Base-by-base conservation (phyloP, 345 rosid genomes). In the Moricandia moricandioides region DNA sequence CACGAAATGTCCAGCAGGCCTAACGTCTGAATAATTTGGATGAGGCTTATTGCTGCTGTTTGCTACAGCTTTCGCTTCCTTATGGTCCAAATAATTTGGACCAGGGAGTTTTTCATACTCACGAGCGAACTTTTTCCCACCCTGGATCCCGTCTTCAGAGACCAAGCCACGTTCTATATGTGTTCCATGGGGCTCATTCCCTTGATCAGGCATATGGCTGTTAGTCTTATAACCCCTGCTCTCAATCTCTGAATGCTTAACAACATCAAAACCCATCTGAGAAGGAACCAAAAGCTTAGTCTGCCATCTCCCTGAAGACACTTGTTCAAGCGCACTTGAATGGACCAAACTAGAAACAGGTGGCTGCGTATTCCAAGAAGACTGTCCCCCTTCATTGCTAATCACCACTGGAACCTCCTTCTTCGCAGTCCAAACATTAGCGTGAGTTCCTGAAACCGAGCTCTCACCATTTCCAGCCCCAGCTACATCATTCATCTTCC, bases 241-340 rank as follows among this genome's bases (percentile, higher is more conserved):
- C 24, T 84, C 88, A 5, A 64, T 35, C 67, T 85, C 93, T 2
- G 80, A 65, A 74, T 82, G 75, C 65, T 81, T 83, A 75, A 77
- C 70, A 71, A 76, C 83, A 73, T 88, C 89, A 49, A 27, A 52
- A 37, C 37, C 74, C 40, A 56, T 68, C 62, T 62, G 78, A 73
- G 70, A 80, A 75, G 88, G 89, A 13, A 72, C 81, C 61, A 87
- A 82, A 43, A 64, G 87, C 69, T 86, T 87, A 0, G 88, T 79
- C 76, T 88, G 93, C 94, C 94, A 92, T 83, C 89, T 81, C 59
- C 93, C 91, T 0, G 94, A 92, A 65, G 92, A 86, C 17, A 86
- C 86, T 76, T 89, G 91, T 14, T 92, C 94, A 55, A 86, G 71
- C 8, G 90, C 96, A 84, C 86, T 87, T 37, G 92, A 85, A 77